Conservation (phyloP, 257 asterid species). For the Ilex aquifolium region DNA sequence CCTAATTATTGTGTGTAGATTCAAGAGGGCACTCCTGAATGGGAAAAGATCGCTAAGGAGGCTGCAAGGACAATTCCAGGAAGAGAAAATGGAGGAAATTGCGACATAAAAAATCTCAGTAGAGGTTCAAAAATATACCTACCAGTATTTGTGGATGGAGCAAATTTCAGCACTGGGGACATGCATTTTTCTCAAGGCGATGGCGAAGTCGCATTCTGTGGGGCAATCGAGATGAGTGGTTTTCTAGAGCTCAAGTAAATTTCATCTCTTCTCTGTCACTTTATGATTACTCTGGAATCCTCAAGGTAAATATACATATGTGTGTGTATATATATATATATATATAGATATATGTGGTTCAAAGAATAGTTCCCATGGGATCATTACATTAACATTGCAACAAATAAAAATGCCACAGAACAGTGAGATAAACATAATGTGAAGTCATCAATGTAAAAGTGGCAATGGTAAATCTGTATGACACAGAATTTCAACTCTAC, state of each 20-base stretch:
- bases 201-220: constrained; percentile 91
- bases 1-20: constrained; percentile 36
- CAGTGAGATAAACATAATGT: no score
- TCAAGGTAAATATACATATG: no score
- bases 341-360: no score
- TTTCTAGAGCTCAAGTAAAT: constrained; percentile 89
- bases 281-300: not conserved
- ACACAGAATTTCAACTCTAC: no score
- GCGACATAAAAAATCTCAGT: constrained; percentile 94
- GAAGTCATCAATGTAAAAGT: no score
- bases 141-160: constrained; percentile 94
- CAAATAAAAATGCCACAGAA: no score
- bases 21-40: constrained; percentile 63
- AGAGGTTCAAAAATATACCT: constrained; percentile 91
- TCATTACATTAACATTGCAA: no score
- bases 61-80: constrained; percentile 97
- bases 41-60: constrained; percentile 81
- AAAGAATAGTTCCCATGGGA: no score
- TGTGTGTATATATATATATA: no score
- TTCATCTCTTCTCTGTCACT: constrained; percentile 7
- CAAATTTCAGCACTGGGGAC: constrained; percentile 94
- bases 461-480: no score
- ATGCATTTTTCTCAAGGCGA: constrained; percentile 99
- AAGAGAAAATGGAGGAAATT: constrained; percentile 92
- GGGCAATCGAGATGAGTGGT: constrained; percentile 98